Conservation (phyloP, 2,329 filamentous ascomycete species). For the Trichophyton verrucosum region DNA sequence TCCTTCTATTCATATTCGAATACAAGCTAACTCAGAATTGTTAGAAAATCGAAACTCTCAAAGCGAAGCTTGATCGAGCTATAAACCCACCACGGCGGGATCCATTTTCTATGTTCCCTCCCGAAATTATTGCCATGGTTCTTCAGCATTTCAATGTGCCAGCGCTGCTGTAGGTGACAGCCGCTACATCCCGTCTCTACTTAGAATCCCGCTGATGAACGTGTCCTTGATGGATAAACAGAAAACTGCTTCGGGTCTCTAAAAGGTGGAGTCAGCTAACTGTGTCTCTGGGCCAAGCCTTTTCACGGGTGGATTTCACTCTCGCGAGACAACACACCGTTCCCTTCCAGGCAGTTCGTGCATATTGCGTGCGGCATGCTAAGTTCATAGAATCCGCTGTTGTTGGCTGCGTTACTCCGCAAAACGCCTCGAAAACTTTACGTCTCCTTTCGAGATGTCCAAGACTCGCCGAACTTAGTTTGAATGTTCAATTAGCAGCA, state of each 20-base stretch:
- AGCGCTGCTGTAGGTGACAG: slow-evolving; percentile 28
- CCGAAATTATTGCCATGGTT: slow-evolving; percentile 42
- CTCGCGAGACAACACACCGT: slow-evolving; percentile 31
- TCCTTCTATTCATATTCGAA: slow-evolving; percentile 6
- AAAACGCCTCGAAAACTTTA: slow-evolving; percentile 19
- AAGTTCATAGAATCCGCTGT: slow-evolving; percentile 23
- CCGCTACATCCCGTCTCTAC: slow-evolving; percentile 20
- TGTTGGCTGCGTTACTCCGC: slow-evolving; percentile 12
- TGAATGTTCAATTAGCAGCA: neutral
- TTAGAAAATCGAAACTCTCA: slow-evolving; percentile 35
- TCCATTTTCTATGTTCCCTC: slow-evolving; percentile 42
- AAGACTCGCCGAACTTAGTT: slow-evolving; percentile 24
- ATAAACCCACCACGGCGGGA: slow-evolving; percentile 24
- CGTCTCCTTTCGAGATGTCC: slow-evolving; percentile 18
- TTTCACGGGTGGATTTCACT: slow-evolving; percentile 42
- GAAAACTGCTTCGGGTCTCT: slow-evolving; percentile 42
- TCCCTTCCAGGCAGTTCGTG: slow-evolving; percentile 23
- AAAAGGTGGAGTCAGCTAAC: slow-evolving; percentile 42
- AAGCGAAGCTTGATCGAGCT: slow-evolving; percentile 31
- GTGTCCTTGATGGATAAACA: slow-evolving; percentile 13
- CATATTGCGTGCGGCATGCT: slow-evolving; percentile 26
- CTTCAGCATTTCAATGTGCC: slow-evolving; percentile 42
- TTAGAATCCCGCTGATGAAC: neutral
- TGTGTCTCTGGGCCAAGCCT: slow-evolving; percentile 35
- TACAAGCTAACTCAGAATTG: neutral